Conservation (phyloP, 1,139 yeast species). For the Sugiyamaella castrensis region DNA sequence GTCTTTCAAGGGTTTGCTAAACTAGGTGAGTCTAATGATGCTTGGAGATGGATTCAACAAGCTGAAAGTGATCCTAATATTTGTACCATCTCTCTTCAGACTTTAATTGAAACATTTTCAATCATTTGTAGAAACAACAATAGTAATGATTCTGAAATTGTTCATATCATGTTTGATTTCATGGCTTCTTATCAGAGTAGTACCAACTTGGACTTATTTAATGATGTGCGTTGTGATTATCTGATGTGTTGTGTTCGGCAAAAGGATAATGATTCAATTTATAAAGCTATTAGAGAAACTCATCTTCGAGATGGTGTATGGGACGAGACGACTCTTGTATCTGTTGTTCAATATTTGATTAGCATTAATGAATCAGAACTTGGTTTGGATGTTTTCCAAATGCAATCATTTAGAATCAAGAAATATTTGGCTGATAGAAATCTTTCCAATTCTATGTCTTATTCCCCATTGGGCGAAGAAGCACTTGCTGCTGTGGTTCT, state of each 20-base stretch:
- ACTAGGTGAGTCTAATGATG: constrained; percentile 31
- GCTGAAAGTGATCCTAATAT: constrained; percentile 27
- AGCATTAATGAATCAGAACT: constrained; percentile 22
- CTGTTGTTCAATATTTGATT: constrained; percentile 25
- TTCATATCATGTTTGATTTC: constrained; percentile 30
- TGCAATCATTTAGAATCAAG: constrained; percentile 24
- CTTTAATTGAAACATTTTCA: constrained; percentile 26
- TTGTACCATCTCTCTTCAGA: constrained; percentile 19
- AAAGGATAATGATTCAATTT: constrained; percentile 24
- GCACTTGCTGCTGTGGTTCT: constrained; percentile 17
- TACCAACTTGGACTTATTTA: constrained; percentile 16
- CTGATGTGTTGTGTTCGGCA: constrained; percentile 24
- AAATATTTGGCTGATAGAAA: constrained; percentile 11
- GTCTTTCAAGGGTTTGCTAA: constrained; percentile 34
- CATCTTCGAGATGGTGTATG: constrained; percentile 33
- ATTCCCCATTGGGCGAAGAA: constrained; percentile 19
- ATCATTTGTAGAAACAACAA: constrained; percentile 12
- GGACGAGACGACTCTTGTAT: constrained; percentile 35
- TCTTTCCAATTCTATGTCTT: constrained; percentile 5
- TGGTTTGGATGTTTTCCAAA: constrained; percentile 26
- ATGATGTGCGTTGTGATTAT: constrained; percentile 27
- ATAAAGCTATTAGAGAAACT: constrained; percentile 35
- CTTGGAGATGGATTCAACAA: constrained; percentile 37
- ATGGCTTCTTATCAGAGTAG: constrained; percentile 27
- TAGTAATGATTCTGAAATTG: constrained; percentile 23